Percentiles rank a stretch among this genome's conserved stretches.
phyloP scores from a whole-genome alignment of 2,329 filamentous ascomycete species.

The Dothideomycetes sp. region DNA sequence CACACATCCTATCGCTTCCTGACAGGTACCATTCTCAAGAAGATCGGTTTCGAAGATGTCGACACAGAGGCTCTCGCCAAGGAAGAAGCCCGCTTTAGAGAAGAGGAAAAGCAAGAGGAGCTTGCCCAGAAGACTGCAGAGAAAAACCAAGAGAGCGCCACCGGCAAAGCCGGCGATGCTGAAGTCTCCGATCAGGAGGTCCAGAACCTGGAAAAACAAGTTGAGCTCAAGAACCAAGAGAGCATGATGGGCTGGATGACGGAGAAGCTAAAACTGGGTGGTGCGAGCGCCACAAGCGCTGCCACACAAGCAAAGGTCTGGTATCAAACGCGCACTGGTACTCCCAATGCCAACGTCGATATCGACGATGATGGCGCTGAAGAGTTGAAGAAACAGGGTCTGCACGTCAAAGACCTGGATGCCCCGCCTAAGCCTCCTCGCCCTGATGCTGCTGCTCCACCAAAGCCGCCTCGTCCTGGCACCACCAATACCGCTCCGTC shows the following conservation, averaged over 20 bases:
- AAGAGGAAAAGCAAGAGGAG: constrained; percentile 26
- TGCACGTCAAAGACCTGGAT: too few relatives aligned
- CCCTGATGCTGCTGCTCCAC: too few relatives aligned
- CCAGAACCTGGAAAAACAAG: constrained; percentile 27
- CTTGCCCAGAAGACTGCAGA: constrained; percentile 19
- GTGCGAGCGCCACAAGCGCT: constrained; percentile 15
- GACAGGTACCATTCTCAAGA: constrained; percentile 38
- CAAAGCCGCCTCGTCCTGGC: too few relatives aligned
- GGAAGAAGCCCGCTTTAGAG: constrained; percentile 28
- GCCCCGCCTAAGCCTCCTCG: too few relatives aligned
- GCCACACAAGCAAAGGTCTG: constrained; percentile 5
- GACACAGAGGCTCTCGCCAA: constrained; percentile 36
- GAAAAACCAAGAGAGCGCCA: constrained; percentile 14
- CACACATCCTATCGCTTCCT: constrained; percentile 41
- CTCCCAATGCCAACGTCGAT: not conserved
- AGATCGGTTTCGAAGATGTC: constrained; percentile 43
- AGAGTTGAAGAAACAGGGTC: too few relatives aligned
- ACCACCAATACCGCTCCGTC: too few relatives aligned
- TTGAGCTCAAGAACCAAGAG: constrained; percentile 33
- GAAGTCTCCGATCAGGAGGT: constrained; percentile 20
- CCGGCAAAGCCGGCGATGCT: not conserved
- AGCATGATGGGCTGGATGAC: constrained; percentile 31
- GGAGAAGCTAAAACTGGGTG: constrained; percentile 26
- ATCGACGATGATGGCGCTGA: not conserved
- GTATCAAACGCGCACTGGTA: constrained; percentile 1